Base-by-base conservation (phyloP, 495 filamentous ascomycete species). In the Monascus purpureus region DNA sequence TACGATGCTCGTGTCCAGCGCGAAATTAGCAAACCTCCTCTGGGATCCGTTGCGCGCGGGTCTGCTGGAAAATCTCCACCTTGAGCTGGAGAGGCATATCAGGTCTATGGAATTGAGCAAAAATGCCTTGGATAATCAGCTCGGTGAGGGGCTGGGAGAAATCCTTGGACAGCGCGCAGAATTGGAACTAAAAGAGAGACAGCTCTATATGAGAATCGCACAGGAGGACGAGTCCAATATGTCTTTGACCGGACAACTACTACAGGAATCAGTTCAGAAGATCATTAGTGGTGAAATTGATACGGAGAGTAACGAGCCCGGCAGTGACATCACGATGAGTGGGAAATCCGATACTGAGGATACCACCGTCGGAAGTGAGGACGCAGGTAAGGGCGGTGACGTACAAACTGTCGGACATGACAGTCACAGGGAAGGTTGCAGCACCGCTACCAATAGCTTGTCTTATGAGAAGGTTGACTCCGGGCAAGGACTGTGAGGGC, bases 31-130 rank as follows among this genome's bases (percentile, higher is more conserved):
- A 16, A 24, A 40, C n/a, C 39, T 48, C 19, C 43, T 59, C 9
- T 28, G 38, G 16, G 49, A 60, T 33, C 38, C 35, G 11, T 34
- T 32, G 18, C 53, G 52, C 24, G 41, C 46, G 14, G 22, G 38
- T 27, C 39, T 52, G 32, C 41, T 60, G 19, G 47, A 56, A 36
- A 44, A 52, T 18, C 37, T 58, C 16, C 33, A 45, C 31, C 36
- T 41, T n/a, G 52, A 60, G 39, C 33, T 56, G 16, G 49, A 47
- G 14, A 47, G 38, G 26, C 43, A 45, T 26, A 50, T 55, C 25
- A 46, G 43, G 37, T 39, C 49, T 29, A 57, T 57, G 50, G 49
- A 54, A 30, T 36, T 54, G 6, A 51, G 52, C 25, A 56, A 58
- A 36, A 58, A 52, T 35, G 41, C 42, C 31, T 28, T 60, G 18